Conservation (phyloP, 2,329 filamentous ascomycete genomes). For the Botrytis fragariae region DNA sequence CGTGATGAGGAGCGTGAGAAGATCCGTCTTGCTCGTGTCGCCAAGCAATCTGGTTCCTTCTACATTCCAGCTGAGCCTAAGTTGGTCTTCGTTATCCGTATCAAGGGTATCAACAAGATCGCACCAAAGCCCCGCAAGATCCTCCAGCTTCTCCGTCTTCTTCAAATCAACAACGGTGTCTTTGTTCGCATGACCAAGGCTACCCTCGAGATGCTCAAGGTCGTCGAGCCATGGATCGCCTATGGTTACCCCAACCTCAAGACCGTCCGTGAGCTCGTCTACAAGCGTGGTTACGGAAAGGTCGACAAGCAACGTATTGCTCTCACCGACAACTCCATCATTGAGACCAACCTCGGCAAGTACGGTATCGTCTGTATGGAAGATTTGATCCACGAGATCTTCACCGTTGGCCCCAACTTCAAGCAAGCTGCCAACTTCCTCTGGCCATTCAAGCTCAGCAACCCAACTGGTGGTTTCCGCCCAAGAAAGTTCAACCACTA, state of each 20-base stretch:
- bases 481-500: conserved; percentile 72
- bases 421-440: conserved; percentile 99
- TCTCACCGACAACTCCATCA: conserved; percentile 95
- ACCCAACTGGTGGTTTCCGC: conserved; percentile 95
- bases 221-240: conserved; percentile 98
- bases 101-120: conserved; percentile 99
- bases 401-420: conserved; percentile 98
- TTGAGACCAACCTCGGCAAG: conserved; percentile 95
- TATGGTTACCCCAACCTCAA: conserved; percentile 99
- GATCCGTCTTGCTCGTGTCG: conserved; percentile 84
- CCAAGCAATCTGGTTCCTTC: conserved; percentile 90
- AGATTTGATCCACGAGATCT: conserved; percentile 99
- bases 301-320: conserved; percentile 96
- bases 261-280: conserved; percentile 97
- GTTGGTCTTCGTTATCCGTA: conserved; percentile 96
- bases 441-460: conserved; percentile 99
- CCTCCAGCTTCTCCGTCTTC: conserved; percentile 96
- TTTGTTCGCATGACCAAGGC: conserved; percentile 98
- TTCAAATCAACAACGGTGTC: conserved; percentile 99
- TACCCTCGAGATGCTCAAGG: conserved; percentile 93
- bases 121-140: conserved; percentile 99
- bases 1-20: conserved; percentile 98
- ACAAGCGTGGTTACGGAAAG: conserved; percentile 99
- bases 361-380: conserved; percentile 99
- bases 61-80: conserved; percentile 94